Base-by-base conservation (phyloP, 2,329 filamentous ascomycete species). In the Pyrenochaeta sp. region DNA sequence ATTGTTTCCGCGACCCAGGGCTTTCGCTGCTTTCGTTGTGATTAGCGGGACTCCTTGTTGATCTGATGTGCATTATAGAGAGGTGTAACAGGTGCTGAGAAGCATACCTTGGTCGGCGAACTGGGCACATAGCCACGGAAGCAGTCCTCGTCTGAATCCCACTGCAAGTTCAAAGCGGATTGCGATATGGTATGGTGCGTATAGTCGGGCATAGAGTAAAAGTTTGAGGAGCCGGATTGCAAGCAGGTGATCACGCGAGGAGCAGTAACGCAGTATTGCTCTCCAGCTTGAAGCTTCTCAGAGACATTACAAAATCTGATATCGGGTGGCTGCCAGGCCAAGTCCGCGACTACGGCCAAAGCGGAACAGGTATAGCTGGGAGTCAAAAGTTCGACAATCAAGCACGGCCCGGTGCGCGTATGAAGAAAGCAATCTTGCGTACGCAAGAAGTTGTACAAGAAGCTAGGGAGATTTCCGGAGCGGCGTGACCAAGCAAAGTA, bases 361-460 rank as follows among this genome's bases (percentile, higher is more conserved):
- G 50, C 25, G 8, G 49, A 59, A 30, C 57, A 42, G n/a, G 24
- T 43, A 13, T 47, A 54, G 19, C n/a, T 55, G 15, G 56, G 50
- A 2, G 52, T 44, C 5, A 58, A 53, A 36, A 72, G 58, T 1
- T 56, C 34, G 22, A 73, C 53, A 7, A 61, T 52, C 2, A 77
- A 5, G 34, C 49, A 59, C 10, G 65, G 61, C 2, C 51, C 57
- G 1, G 56, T 52, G 10, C 46, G 59, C 1, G 53, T 59, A 24
- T 71, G 55, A 3, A 59, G 7, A 52, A 77, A 74, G 52, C 74
- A 78, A 40, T 78, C 75, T 19, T 72, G 72, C 1, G 67, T 69
- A 1, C 65, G 65, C n/a, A 76, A 37, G 39, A 74, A 75, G 43
- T 76, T 74, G 58, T 68, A 69, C 0, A 76, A 49, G 22, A 72